These are phyloP conservation scores for Dryas alaskensis DNA, from an alignment of 306 rosid genomes.

Conservation along the genomic window DNA sequence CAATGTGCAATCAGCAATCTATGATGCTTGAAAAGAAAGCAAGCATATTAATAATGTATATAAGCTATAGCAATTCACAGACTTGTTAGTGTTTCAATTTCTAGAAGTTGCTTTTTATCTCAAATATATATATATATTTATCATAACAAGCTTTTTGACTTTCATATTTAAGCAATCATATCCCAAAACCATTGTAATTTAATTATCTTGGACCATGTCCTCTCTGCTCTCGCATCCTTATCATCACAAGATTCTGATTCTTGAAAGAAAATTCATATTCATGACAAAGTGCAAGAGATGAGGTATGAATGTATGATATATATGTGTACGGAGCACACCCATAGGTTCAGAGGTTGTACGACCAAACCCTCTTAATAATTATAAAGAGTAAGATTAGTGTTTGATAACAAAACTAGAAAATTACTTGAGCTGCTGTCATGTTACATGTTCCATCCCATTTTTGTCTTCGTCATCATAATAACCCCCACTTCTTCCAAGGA, in stretches of 20 bases:
- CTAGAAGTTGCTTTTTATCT: neutral
- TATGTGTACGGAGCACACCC: slow-evolving; percentile 6
- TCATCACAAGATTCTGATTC: slow-evolving; percentile 14
- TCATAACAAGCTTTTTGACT: slow-evolving; percentile 1
- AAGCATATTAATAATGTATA: slow-evolving; percentile 2
- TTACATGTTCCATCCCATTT: neutral
- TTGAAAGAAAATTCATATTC: neutral
- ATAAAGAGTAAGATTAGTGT: neutral
- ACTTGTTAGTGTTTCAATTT: neutral
- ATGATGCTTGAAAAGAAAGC: slow-evolving; percentile 19
- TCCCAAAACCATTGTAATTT: neutral
- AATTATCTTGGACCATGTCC: neutral
- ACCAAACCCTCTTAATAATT: neutral
- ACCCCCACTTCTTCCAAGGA: neutral
- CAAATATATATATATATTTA: too few species aligned
- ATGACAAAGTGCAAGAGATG: neutral
- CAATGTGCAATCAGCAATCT: neutral
- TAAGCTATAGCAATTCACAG: neutral
- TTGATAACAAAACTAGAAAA: neutral
- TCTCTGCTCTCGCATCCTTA: neutral
- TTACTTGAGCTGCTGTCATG: slow-evolving; percentile 2
- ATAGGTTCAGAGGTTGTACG: neutral
- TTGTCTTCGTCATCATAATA: neutral
- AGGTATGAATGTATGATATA: too few species aligned
- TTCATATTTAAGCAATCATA: neutral